Percentiles rank a stretch among this genome's conserved stretches.
Conservation (phyloP, 768 basidiomycete genomes). For the Russula sp. region DNA sequence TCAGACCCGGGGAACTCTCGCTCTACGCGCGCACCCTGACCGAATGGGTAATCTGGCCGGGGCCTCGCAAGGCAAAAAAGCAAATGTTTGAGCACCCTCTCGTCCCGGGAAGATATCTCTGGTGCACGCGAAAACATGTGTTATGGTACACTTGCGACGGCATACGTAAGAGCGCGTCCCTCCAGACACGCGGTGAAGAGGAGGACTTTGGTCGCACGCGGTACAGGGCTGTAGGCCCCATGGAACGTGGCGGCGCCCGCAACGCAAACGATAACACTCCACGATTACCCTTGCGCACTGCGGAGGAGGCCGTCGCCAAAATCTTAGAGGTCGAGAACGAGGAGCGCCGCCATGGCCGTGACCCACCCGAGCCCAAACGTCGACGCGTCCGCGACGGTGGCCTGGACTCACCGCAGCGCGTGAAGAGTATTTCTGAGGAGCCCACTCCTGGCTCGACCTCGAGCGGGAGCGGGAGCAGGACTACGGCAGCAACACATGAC, state of each 20-base stretch:
- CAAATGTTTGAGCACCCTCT: slow-evolving; percentile 32
- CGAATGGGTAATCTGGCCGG: slow-evolving; percentile 31
- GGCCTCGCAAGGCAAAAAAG: slow-evolving; percentile 31
- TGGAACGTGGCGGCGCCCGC: slow-evolving; percentile 30
- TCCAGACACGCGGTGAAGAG: slow-evolving; percentile 31
- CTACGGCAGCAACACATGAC: slow-evolving; percentile 21
- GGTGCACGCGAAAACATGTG: slow-evolving; percentile 32
- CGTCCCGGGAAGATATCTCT: slow-evolving; percentile 30
- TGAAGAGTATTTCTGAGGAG: slow-evolving; percentile 22
- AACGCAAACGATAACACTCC: slow-evolving; percentile 19
- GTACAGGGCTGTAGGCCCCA: slow-evolving; percentile 30
- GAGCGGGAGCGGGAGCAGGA: slow-evolving; percentile 23
- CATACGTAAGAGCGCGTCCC: slow-evolving; percentile 32
- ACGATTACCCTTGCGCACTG: slow-evolving; percentile 30
- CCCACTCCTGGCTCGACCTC: slow-evolving; percentile 24
- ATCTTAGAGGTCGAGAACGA: slow-evolving; percentile 30
- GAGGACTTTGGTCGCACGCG: slow-evolving; percentile 31
- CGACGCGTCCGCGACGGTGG: slow-evolving; percentile 26
- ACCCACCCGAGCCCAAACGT: slow-evolving; percentile 28
- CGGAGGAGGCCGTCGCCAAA: slow-evolving; percentile 30
- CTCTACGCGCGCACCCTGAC: slow-evolving; percentile 28
- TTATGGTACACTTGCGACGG: slow-evolving; percentile 32
- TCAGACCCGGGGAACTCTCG: slow-evolving; percentile 25
- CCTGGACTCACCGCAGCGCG: slow-evolving; percentile 10
- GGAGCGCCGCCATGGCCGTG: slow-evolving; percentile 30